These are phyloP conservation scores for Monosporascus sp. DNA, from an alignment of 2,329 filamentous ascomycete genomes.

Conservation along the genomic window DNA sequence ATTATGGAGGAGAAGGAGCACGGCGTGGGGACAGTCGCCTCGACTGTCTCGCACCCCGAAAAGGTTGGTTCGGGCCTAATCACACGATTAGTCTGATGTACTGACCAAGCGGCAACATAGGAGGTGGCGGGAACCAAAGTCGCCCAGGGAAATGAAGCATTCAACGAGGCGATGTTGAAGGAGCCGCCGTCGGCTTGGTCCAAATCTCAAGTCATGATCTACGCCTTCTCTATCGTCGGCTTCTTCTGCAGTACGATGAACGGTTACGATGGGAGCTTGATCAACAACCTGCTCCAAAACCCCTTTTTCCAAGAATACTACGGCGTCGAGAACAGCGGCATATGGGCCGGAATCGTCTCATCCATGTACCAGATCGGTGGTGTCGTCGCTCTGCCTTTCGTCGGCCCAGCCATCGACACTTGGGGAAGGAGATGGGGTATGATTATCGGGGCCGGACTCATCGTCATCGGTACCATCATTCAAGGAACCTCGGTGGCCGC, in stretches of 20 bases:
- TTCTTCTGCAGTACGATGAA: constrained; percentile 48
- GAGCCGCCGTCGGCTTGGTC: constrained; percentile 42
- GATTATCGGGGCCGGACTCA: constrained; percentile 36
- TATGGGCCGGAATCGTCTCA: constrained; percentile 44
- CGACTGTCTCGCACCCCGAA: not conserved
- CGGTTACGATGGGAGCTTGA: constrained; percentile 46
- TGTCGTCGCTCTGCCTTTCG: constrained; percentile 40
- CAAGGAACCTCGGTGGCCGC: constrained; percentile 34
- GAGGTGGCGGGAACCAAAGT: constrained; percentile 33
- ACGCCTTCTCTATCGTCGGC: constrained; percentile 38
- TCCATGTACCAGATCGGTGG: constrained; percentile 42
- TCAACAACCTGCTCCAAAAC: constrained; percentile 42
- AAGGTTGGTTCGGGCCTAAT: not conserved
- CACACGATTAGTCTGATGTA: too few species aligned
- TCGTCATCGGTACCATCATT: constrained; percentile 41
- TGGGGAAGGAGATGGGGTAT: constrained; percentile 43
- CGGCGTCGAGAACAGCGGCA: constrained; percentile 34
- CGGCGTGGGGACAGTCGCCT: too few species aligned
- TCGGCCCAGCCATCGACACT: constrained; percentile 40
- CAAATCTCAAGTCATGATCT: constrained; percentile 33
- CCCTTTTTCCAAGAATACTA: constrained; percentile 34
- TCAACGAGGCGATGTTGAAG: constrained; percentile 48
- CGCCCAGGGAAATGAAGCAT: constrained; percentile 47
- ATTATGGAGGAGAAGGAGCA: too few species aligned
- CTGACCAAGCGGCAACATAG: not conserved